Evolutionary conservation across 2,329 filamentous ascomycete species (phyloP).

Genomic region (Tolypocladium pustulatum): DNA sequence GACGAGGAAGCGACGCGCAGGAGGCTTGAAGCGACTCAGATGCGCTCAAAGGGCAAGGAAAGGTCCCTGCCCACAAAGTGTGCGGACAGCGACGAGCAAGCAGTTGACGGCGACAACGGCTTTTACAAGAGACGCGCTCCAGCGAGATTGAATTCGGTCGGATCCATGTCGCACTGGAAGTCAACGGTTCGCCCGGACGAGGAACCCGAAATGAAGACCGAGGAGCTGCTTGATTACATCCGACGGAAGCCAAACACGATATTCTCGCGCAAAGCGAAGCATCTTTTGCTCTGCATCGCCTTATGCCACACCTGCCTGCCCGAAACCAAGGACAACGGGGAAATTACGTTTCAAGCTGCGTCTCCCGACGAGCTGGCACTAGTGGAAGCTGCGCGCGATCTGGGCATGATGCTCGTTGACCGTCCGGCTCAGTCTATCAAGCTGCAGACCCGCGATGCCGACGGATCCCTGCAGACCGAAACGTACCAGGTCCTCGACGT

Average conservation of each 20-base stretch:
- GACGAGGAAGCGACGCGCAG: slow-evolving; percentile 6
- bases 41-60: background rate
- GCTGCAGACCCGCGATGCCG: slow-evolving; percentile 30
- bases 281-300: slow-evolving; percentile 76
- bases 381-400: slow-evolving; percentile 72
- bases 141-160: background rate
- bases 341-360: slow-evolving; percentile 74
- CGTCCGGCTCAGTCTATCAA: slow-evolving; percentile 62
- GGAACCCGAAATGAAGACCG: slow-evolving; percentile 53
- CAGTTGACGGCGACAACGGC: slow-evolving; percentile 19
- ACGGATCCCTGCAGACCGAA: slow-evolving; percentile 37
- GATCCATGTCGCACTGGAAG: slow-evolving; percentile 40
- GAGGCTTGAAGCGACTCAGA: background rate
- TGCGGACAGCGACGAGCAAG: slow-evolving; percentile 16
- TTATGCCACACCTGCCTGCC: slow-evolving; percentile 88
- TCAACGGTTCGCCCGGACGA: slow-evolving; percentile 35
- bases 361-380: slow-evolving; percentile 86
- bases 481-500: slow-evolving; percentile 74
- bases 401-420: slow-evolving; percentile 69
- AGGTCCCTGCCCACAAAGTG: slow-evolving; percentile 8
- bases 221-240: slow-evolving; percentile 70
- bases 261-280: slow-evolving; percentile 68
- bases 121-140: background rate
- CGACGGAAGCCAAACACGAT: slow-evolving; percentile 61
- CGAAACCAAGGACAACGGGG: slow-evolving; percentile 54